Percentiles rank a stretch among this genome's conserved stretches.
phyloP scores from a whole-genome alignment of 2,329 filamentous ascomycete genomes.

The Phaeophleospora eucalypticola region DNA sequence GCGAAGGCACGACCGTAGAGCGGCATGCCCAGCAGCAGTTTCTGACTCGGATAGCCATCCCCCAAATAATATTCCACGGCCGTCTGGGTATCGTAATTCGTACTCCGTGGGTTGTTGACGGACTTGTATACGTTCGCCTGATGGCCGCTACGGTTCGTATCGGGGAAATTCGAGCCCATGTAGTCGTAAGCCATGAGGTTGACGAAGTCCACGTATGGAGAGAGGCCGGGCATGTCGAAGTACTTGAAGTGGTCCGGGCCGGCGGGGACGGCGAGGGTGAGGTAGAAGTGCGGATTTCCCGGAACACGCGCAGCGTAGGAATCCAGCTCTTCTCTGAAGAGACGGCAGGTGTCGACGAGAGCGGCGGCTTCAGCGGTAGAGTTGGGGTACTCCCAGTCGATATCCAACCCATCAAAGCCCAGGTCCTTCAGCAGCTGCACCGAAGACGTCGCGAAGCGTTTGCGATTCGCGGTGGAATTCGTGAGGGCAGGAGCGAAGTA shows the following conservation, averaged over 20 bases:
- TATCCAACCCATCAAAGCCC: conserved; percentile 59
- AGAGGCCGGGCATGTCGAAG: conserved; percentile 37
- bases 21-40: conserved; percentile 85
- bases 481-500: conserved; percentile 70
- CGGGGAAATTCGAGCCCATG: conserved; percentile 54
- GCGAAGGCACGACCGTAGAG: conserved; percentile 82
- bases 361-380: conserved; percentile 36
- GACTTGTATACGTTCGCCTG: conserved; percentile 71
- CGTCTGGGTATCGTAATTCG: conserved; percentile 69
- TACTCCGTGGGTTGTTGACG: conserved; percentile 54
- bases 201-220: conserved; percentile 42
- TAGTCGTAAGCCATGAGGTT: conserved; percentile 50
- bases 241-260: conserved; percentile 40
- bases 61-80: conserved; percentile 67
- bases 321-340: conserved; percentile 37
- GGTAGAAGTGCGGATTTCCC: conserved; percentile 36
- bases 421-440: conserved; percentile 72
- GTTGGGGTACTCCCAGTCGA: conserved; percentile 47
- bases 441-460: conserved; percentile 63
- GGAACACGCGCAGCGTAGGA: conserved; percentile 28
- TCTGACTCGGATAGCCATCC: conserved; percentile 56
- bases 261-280: conserved; percentile 41
- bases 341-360: conserved; percentile 28
- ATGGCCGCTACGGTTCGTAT: conserved; percentile 56
- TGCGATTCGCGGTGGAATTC: conserved; percentile 54